A percentile compares a stretch with the other conserved stretches of the same genome.
These are phyloP conservation scores for Acanthamoeba divionensis DNA, from an alignment of 208 protist genomes.

Conservation along the genomic window DNA sequence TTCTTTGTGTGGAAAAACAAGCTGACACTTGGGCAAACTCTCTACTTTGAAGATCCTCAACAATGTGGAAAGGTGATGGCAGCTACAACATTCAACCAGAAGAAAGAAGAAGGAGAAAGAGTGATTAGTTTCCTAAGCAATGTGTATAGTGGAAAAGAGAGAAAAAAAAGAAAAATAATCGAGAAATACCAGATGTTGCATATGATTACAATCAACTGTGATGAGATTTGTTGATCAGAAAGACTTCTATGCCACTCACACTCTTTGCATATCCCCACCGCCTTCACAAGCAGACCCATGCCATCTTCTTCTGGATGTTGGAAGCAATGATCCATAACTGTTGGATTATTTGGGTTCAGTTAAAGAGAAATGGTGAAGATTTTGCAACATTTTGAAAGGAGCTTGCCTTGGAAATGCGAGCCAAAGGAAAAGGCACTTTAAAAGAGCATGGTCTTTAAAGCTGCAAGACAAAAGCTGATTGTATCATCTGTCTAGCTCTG, in stretches of 20 bases:
- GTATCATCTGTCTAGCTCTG: too few relatives aligned
- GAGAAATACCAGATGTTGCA: neutral
- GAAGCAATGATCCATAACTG: neutral
- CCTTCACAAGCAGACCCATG: neutral
- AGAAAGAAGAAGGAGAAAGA: neutral
- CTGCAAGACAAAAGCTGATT: too few relatives aligned
- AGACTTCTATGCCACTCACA: too few relatives aligned
- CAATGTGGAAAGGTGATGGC: neutral
- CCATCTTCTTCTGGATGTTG: neutral
- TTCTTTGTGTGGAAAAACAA: too few relatives aligned
- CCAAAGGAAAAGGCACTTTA: too few relatives aligned
- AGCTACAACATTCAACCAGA: neutral
- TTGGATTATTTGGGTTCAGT: neutral
- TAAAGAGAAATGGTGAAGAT: too few relatives aligned
- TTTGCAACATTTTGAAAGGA: too few relatives aligned
- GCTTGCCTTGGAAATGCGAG: too few relatives aligned
- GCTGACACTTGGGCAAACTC: too few relatives aligned
- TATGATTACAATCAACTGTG: neutral
- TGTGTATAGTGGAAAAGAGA: neutral
- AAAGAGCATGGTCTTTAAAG: too few relatives aligned
- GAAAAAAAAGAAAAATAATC: neutral
- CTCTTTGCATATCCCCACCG: neutral
- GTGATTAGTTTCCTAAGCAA: neutral
- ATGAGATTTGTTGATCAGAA: neutral
- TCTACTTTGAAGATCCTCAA: neutral